Percentiles rank a stretch among this genome's conserved stretches.
phyloP scores from a whole-genome alignment of 2,329 filamentous ascomycete genomes.

The Cyphellophora attinorum region DNA sequence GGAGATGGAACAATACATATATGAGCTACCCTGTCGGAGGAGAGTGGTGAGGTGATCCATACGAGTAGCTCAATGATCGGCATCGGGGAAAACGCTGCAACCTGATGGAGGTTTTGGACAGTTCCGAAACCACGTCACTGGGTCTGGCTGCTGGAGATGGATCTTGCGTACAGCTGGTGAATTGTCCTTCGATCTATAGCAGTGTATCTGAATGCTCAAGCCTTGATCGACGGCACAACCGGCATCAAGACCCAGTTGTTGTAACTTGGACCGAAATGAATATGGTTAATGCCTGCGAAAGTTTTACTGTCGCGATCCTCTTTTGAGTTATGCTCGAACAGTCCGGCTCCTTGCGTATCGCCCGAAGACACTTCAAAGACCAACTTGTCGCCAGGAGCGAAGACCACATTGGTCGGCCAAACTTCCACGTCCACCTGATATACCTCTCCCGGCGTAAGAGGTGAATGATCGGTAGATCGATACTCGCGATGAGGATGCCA shows the following conservation, averaged over 20 bases:
- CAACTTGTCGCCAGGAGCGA: conserved; percentile 24
- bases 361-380: conserved; percentile 25
- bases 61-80: too few relatives aligned
- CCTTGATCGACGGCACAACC: conserved; percentile 35
- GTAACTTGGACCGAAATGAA: conserved; percentile 36
- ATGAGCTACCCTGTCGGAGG: too few relatives aligned
- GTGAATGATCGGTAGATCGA: conserved; percentile 35
- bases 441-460: conserved; percentile 40
- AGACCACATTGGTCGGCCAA: conserved; percentile 28
- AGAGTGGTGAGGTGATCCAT: too few relatives aligned
- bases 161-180: too few relatives aligned
- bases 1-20: too few relatives aligned
- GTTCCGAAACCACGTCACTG: too few relatives aligned
- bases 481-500: conserved; percentile 43
- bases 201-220: too few relatives aligned
- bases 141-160: too few relatives aligned
- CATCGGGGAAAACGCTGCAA: too few relatives aligned
- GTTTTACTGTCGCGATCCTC: too few relatives aligned
- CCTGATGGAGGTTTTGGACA: too few relatives aligned
- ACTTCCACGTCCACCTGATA: conserved; percentile 40
- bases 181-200: too few relatives aligned
- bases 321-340: conserved; percentile 38
- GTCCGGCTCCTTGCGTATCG: conserved; percentile 42
- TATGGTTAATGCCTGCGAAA: conserved; percentile 38
- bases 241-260: conserved; percentile 41